A percentile compares a stretch with the other conserved stretches of the same genome.
phyloP scores from a whole-genome alignment of 176 grass and related monocot species.

The Leersia perrieri region DNA sequence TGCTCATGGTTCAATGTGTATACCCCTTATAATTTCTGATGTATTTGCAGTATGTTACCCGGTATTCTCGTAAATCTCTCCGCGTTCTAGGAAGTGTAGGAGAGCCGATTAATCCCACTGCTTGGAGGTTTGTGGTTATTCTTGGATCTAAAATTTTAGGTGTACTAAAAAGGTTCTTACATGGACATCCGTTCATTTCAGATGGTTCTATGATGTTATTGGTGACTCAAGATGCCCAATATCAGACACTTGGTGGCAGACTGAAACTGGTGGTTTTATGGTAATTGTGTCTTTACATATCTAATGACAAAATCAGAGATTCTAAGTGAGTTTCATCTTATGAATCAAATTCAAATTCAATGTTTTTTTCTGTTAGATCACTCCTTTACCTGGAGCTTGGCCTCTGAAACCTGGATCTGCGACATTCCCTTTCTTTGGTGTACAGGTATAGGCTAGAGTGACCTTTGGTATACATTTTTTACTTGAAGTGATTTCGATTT shows the following conservation, averaged over 20 bases:
- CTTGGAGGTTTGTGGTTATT: conserved; percentile 79
- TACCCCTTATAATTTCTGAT: conserved; percentile 1
- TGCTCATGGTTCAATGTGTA: neutral
- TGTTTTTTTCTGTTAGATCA: conserved; percentile 61
- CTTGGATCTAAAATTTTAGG: neutral
- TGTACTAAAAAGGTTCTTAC: conserved; percentile 22
- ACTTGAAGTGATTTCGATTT: neutral
- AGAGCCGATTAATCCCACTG: conserved; percentile 97
- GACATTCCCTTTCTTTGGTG: conserved; percentile 93
- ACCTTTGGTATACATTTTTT: neutral
- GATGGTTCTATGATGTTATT: conserved; percentile 93
- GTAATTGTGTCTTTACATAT: conserved; percentile 41
- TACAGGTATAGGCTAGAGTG: conserved; percentile 54
- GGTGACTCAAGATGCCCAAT: conserved; percentile 82
- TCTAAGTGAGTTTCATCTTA: neutral
- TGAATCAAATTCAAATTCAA: neutral
- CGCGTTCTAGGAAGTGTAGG: conserved; percentile 98
- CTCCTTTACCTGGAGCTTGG: conserved; percentile 89
- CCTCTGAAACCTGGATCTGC: conserved; percentile 97
- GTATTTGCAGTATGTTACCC: conserved; percentile 75
- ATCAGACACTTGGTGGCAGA: conserved; percentile 99
- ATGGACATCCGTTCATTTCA: conserved; percentile 37
- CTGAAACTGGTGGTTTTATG: conserved; percentile 99
- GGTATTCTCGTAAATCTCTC: conserved; percentile 86
- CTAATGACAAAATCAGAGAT: neutral